Evolutionary conservation across 2,329 filamentous ascomycete genomes (phyloP).

Genomic region (Fusarium solani-melongenae): DNA sequence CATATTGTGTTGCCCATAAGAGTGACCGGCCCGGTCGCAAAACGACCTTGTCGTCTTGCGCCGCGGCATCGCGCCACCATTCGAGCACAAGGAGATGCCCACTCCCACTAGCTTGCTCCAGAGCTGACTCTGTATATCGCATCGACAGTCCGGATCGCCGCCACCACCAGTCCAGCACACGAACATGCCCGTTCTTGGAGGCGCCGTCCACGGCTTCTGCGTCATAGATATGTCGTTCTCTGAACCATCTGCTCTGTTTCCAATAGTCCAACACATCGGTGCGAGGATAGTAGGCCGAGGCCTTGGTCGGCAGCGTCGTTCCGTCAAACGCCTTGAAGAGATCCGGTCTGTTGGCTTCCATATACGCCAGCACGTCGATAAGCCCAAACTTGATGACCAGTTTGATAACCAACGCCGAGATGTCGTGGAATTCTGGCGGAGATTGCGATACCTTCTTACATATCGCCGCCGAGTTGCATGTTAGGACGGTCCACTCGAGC

Average conservation of each 20-base stretch:
- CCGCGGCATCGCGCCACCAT: constrained; percentile 86
- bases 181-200: constrained; percentile 84
- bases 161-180: constrained; percentile 93
- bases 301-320: constrained; percentile 86
- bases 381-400: constrained; percentile 93
- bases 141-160: constrained; percentile 79
- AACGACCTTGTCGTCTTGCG: constrained; percentile 66
- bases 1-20: constrained; percentile 84
- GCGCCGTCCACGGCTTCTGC: constrained; percentile 88
- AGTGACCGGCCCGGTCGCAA: constrained; percentile 88
- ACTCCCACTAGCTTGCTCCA: constrained; percentile 87
- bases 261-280: constrained; percentile 91
- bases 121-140: constrained; percentile 85
- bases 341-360: constrained; percentile 71
- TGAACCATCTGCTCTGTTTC: constrained; percentile 83
- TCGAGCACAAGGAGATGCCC: constrained; percentile 88
- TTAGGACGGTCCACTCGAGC: constrained; percentile 87
- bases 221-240: constrained; percentile 84
- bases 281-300: constrained; percentile 86
- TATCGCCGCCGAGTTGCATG: constrained; percentile 75
- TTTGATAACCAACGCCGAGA: constrained; percentile 85
- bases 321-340: constrained; percentile 90
- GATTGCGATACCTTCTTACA: constrained; percentile 79
- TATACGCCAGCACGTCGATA: constrained; percentile 78
- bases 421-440: constrained; percentile 73